These are phyloP conservation scores for Alternaria triticimaculans DNA, from an alignment of 2,329 filamentous ascomycete genomes.

Conservation along the genomic window DNA sequence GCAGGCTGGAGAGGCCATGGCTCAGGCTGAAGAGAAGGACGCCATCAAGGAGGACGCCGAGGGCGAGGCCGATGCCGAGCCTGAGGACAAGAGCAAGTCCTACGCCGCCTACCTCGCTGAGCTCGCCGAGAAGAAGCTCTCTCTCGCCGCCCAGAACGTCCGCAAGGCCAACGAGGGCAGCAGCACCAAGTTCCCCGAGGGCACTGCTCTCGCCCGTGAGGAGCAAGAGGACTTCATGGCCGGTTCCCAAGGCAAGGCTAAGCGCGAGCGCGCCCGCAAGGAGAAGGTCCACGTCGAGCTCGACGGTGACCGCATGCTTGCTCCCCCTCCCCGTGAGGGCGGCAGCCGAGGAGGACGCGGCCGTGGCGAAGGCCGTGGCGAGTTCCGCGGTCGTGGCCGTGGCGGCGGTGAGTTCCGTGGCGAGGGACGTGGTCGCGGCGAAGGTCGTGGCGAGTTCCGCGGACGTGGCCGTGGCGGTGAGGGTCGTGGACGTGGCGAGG, in stretches of 20 bases:
- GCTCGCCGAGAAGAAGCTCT: constrained; percentile 76
- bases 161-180: constrained; percentile 93
- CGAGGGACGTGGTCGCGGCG: constrained; percentile 55
- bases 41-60: constrained; percentile 42
- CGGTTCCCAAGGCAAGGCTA: constrained; percentile 74
- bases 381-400: constrained; percentile 61
- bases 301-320: constrained; percentile 68
- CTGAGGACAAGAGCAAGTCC: constrained; percentile 87
- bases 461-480: constrained; percentile 55
- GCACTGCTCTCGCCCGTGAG: constrained; percentile 68
- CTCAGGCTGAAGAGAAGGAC: constrained; percentile 82
- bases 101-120: constrained; percentile 87
- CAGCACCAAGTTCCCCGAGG: constrained; percentile 93
- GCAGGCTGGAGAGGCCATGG: constrained; percentile 87
- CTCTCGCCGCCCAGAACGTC: constrained; percentile 71
- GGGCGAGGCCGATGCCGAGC: constrained; percentile 59
- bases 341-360: constrained; percentile 60
- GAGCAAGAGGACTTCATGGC: constrained; percentile 78
- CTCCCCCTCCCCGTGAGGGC: constrained; percentile 60
- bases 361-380: constrained; percentile 52
- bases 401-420: constrained; percentile 54
- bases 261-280: constrained; percentile 87
- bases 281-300: constrained; percentile 89
- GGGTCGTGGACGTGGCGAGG: constrained; percentile 55
- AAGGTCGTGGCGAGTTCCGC: constrained; percentile 56